Evolutionary conservation across 345 rosid species (phyloP).

Genomic region (Geranium rotundifolium): DNA sequence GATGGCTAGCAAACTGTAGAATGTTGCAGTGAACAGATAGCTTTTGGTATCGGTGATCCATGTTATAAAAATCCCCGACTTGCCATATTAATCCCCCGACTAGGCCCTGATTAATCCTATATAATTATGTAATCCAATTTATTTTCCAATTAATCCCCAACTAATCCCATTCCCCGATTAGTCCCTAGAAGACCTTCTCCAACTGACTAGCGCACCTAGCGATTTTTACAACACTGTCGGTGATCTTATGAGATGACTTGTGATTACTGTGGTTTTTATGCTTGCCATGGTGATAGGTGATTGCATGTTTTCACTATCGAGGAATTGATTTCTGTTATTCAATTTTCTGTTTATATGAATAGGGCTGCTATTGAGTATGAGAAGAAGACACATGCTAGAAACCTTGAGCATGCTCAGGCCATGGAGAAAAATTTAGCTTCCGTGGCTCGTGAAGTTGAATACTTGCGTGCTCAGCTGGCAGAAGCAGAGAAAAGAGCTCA

Average conservation of each 20-base stretch:
- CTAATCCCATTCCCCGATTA: too few relatives aligned
- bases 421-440: constrained; percentile 49
- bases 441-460: constrained; percentile 42
- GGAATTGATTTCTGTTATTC: not conserved
- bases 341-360: constrained; percentile 5
- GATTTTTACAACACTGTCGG: too few relatives aligned
- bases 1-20: not conserved
- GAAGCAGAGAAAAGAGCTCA: constrained; percentile 39
- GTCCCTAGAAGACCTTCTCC: too few relatives aligned
- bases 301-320: not conserved
- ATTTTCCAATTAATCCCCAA: too few relatives aligned
- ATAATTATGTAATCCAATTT: too few relatives aligned
- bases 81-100: too few relatives aligned
- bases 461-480: constrained; percentile 33
- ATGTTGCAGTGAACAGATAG: not conserved
- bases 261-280: not conserved
- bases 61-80: too few relatives aligned
- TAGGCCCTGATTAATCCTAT: too few relatives aligned
- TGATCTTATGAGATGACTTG: too few relatives aligned
- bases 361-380: constrained; percentile 69
- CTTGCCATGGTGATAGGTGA: not conserved
- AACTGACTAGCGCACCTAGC: too few relatives aligned
- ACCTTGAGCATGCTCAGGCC: constrained; percentile 45
- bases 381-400: constrained; percentile 57
- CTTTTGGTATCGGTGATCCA: not conserved